phyloP scores from a whole-genome alignment of 2,329 filamentous ascomycete species.

The Aspergillus costaricaensis region DNA sequence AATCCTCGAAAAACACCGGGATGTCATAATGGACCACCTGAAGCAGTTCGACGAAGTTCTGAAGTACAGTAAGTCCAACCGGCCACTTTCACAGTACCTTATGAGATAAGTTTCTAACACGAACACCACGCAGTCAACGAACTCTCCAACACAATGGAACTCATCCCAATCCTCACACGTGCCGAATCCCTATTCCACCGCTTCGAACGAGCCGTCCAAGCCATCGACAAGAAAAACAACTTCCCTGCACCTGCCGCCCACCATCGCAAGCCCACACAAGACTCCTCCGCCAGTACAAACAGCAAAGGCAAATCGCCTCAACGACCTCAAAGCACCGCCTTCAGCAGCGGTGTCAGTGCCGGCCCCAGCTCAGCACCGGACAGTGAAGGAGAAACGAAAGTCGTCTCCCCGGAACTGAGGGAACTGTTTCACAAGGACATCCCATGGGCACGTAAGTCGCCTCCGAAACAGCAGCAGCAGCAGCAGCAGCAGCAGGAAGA shows the following conservation, averaged over 20 bases:
- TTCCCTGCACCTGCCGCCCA: slow-evolving; percentile 63
- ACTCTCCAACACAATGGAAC: slow-evolving; percentile 87
- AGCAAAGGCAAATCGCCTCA: slow-evolving; percentile 38
- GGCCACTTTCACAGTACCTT: neutral
- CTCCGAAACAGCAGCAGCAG: neutral
- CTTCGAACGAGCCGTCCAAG: slow-evolving; percentile 85
- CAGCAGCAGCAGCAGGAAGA: neutral
- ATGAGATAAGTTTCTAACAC: neutral
- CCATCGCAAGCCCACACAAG: slow-evolving; percentile 48
- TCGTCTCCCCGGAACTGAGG: slow-evolving; percentile 66
- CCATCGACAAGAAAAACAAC: slow-evolving; percentile 86
- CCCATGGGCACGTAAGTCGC: slow-evolving; percentile 40
- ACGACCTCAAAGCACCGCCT: slow-evolving; percentile 21
- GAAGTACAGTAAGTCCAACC: slow-evolving; percentile 74
- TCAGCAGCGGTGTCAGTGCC: slow-evolving; percentile 27
- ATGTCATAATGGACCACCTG: slow-evolving; percentile 92
- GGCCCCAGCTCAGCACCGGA: slow-evolving; percentile 2
- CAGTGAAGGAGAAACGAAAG: slow-evolving; percentile 42
- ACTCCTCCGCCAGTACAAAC: slow-evolving; percentile 19
- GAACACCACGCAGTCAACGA: slow-evolving; percentile 75
- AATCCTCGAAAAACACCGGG: slow-evolving; percentile 92
- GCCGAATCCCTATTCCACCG: slow-evolving; percentile 86
- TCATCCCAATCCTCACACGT: slow-evolving; percentile 79
- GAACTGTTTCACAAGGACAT: slow-evolving; percentile 63
- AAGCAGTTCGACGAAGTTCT: slow-evolving; percentile 95